These are phyloP conservation scores for Jacaranda copaia DNA, from an alignment of 257 asterid species.

Conservation along the genomic window DNA sequence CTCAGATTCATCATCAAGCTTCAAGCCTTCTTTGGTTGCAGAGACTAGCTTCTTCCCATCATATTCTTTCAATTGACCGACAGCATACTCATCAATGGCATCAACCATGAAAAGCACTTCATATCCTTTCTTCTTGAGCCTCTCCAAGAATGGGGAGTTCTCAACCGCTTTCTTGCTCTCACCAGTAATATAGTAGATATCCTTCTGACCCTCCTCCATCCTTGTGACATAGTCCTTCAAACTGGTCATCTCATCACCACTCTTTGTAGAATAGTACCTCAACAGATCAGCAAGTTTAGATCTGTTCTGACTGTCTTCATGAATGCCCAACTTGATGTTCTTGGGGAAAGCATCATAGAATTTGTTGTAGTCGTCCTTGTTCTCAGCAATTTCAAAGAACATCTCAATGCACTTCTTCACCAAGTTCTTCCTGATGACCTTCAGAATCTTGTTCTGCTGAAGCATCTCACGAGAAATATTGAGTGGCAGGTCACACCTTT, in stretches of 20 bases:
- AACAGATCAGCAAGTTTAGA: constrained; percentile 30
- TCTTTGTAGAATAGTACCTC: constrained; percentile 25
- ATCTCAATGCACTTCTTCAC: constrained; percentile 36
- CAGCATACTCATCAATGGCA: constrained; percentile 31
- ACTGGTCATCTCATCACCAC: constrained; percentile 12
- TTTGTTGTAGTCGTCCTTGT: constrained; percentile 29
- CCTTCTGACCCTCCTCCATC: constrained; percentile 30
- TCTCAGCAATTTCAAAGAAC: constrained; percentile 22
- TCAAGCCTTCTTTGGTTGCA: constrained; percentile 5
- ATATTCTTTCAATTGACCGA: constrained; percentile 17
- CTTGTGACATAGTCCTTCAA: constrained; percentile 33
- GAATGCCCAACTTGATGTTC: constrained; percentile 33
- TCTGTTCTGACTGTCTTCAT: constrained; percentile 35
- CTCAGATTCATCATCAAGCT: not conserved
- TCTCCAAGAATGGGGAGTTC: constrained; percentile 33
- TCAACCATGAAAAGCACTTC: constrained; percentile 34
- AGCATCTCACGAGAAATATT: constrained; percentile 6
- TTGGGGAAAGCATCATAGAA: constrained; percentile 9
- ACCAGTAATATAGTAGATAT: constrained; percentile 31
- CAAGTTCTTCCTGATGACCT: constrained; percentile 30
- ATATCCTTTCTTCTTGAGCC: constrained; percentile 32
- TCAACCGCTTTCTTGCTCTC: constrained; percentile 35
- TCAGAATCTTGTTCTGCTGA: constrained; percentile 28
- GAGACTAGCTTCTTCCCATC: constrained; percentile 19
- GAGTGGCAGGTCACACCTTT: constrained; percentile 31